These are phyloP conservation scores for Lachancea nothofagi DNA, from an alignment of 805 yeast genomes.

Conservation along the genomic window DNA sequence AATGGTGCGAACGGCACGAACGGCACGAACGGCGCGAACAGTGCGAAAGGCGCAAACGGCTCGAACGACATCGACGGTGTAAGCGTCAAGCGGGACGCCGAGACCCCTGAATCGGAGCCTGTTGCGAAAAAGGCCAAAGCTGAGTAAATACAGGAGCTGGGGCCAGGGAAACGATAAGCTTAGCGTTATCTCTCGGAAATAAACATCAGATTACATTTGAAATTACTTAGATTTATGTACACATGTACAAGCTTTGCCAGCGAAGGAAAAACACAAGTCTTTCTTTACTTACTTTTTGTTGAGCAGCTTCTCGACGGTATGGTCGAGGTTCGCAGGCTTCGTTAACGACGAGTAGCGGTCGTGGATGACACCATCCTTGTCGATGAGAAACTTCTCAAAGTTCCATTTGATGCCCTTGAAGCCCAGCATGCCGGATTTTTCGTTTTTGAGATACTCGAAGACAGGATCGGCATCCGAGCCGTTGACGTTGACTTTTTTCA, in stretches of 20 bases:
- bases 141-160: constrained; percentile 7
- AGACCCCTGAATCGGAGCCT: constrained; percentile 3
- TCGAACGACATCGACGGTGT: background rate
- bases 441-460: constrained; percentile 64
- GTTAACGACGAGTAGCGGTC: constrained; percentile 62
- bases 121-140: constrained; percentile 13
- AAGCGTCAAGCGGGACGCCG: background rate
- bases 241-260: background rate
- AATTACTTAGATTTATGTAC: no score
- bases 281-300: background rate
- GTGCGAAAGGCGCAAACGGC: background rate
- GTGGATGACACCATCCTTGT: constrained; percentile 49
- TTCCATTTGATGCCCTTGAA: constrained; percentile 73
- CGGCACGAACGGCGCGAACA: background rate
- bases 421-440: constrained; percentile 57
- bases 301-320: constrained; percentile 55
- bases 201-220: no score
- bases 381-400: constrained; percentile 64
- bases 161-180: no score
- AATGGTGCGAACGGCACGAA: background rate
- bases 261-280: background rate
- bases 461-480: constrained; percentile 79
- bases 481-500: constrained; percentile 84
- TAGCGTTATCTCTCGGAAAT: background rate
- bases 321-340: constrained; percentile 56